phyloP scores from a whole-genome alignment of 2,329 filamentous ascomycete species.

The Coniochaeta sp. region DNA sequence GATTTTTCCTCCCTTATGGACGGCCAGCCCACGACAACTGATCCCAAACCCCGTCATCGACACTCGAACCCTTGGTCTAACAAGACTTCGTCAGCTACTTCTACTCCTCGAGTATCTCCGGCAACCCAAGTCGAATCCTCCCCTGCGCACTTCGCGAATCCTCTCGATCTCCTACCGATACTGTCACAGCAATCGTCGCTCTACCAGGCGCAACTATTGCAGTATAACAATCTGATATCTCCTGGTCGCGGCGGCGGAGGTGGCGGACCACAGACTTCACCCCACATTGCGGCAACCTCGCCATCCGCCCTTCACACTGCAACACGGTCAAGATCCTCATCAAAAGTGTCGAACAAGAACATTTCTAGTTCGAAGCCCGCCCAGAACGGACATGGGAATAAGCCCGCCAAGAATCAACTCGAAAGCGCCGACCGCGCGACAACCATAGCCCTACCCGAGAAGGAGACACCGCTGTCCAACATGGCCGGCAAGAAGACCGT shows the following conservation, averaged over 20 bases:
- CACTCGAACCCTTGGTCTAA: conserved; percentile 31
- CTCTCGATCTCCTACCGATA: not conserved
- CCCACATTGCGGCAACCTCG: conserved; percentile 48
- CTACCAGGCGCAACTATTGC: conserved; percentile 55
- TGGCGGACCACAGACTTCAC: conserved; percentile 49
- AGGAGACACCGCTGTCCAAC: conserved; percentile 39
- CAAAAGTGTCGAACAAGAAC: conserved; percentile 53
- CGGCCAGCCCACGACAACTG: conserved; percentile 40
- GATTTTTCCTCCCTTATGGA: conserved; percentile 31
- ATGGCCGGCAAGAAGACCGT: conserved; percentile 30
- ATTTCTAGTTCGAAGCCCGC: conserved; percentile 36
- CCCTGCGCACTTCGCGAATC: not conserved
- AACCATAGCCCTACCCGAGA: conserved; percentile 47
- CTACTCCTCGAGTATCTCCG: conserved; percentile 21
- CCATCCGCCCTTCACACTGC: conserved; percentile 49
- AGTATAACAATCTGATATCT: conserved; percentile 60
- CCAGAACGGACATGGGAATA: conserved; percentile 60
- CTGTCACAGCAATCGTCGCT: conserved; percentile 50
- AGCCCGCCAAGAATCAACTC: conserved; percentile 40
- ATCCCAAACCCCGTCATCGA: conserved; percentile 40
- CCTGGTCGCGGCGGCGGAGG: conserved; percentile 38
- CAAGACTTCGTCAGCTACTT: conserved; percentile 21
- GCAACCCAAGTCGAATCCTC: not conserved
- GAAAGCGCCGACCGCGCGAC: conserved; percentile 56
- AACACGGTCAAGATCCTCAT: conserved; percentile 50